Evolutionary conservation across 371 early-diverging fungal genomes (phyloP), one percentile per base, ranked within the genome.

Genomic region (Mortierella sp.): DNA sequence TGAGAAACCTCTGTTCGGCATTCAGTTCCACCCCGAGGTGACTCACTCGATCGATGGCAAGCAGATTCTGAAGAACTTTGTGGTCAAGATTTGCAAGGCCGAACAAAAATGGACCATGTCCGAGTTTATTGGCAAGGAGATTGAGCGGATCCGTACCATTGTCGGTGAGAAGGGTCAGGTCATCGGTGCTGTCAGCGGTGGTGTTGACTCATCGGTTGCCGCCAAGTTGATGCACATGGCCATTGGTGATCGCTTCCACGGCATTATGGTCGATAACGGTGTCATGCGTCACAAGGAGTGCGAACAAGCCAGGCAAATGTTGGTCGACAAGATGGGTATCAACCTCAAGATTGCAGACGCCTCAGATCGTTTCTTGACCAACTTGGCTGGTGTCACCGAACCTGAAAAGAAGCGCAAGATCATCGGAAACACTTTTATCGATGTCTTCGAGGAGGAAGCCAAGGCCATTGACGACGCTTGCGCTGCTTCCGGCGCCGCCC

Each of bases 21-120:
- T 97, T 58, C 98, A 98, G 85, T 95, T 97, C 91, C 98, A 98
- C 81, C 98, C 98, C 49, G 98, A 98, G 81, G 95, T 98, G 51
- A 95, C 97, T 31, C 98, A 98, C 86, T 95, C 96, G 57, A 86
- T 89, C n/a, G 87, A 90, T 57, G 98, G 98, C 57, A 84, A 90
- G 53, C 71, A 83, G 34, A 70, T 98, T 43, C 80, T 98, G 63
- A 85, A 86, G 73, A 98, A 98, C 90, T 98, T 97, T 90, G 96
- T 94, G 25, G 63, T 93, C 47, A 86, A 84, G 56, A 92, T 97
- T 66, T 96, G 97, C 82, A 78, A 87, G 50, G 92, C 93, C 67
- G 72, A 88, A 67, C 84, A 91, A 45, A 90, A 89, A 74, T 98
- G 98, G 98, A 94, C 95, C 55, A 98, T 98, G 98, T 88, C 81